Percentiles rank a stretch among this genome's conserved stretches.
Conservation (phyloP, 768 basidiomycete genomes). For the Fistulinella prunicolor region DNA sequence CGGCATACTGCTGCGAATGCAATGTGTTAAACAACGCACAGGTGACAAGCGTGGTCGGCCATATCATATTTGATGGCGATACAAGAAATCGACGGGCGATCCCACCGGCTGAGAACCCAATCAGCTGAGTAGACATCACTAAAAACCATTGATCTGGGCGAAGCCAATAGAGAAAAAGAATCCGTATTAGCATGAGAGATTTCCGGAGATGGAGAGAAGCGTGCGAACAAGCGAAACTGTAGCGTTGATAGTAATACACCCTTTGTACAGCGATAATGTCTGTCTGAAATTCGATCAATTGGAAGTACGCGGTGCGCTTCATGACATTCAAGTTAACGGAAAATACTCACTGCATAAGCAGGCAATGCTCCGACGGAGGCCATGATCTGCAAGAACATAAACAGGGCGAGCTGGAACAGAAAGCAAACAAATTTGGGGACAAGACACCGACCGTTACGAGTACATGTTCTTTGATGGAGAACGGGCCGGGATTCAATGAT, state of each 20-base stretch:
- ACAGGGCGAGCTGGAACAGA: neutral
- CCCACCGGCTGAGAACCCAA: constrained; percentile 83
- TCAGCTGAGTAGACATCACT: constrained; percentile 71
- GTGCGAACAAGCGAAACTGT: constrained; percentile 54
- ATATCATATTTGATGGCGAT: constrained; percentile 58
- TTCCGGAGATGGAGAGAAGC: neutral
- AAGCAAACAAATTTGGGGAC: constrained; percentile 4
- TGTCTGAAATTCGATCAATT: constrained; percentile 33
- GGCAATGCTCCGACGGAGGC: constrained; percentile 56
- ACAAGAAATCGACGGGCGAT: constrained; percentile 72
- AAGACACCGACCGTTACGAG: constrained; percentile 47
- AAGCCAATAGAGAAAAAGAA: neutral
- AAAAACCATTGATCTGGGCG: constrained; percentile 71
- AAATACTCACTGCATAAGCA: constrained; percentile 53
- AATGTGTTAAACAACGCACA: constrained; percentile 78
- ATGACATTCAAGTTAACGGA: constrained; percentile 4
- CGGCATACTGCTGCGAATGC: constrained; percentile 66
- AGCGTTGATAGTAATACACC: constrained; percentile 65
- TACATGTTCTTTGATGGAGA: constrained; percentile 77
- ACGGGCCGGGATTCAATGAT: constrained; percentile 70
- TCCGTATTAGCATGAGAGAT: neutral
- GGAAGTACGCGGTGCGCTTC: no score
- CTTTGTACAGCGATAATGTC: constrained; percentile 77
- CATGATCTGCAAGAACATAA: constrained; percentile 42
- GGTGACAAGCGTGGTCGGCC: constrained; percentile 72